phyloP scores from a whole-genome alignment of 176 grass and related monocot species.

The Ensete ventricosum region DNA sequence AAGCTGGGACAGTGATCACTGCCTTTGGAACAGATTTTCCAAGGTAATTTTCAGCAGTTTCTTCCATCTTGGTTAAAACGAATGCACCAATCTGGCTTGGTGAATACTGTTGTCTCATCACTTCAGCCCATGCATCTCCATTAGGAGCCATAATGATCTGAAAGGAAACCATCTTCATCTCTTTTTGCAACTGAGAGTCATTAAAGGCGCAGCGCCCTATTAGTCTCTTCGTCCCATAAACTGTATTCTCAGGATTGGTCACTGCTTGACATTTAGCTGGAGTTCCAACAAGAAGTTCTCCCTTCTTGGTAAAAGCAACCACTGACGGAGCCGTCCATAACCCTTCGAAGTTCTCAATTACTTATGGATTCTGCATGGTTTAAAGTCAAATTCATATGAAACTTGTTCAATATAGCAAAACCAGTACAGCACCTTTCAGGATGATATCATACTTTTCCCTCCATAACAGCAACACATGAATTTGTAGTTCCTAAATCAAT shows the following conservation, averaged over 20 bases:
- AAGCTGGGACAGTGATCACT: conserved; percentile 42
- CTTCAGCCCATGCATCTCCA: conserved; percentile 41
- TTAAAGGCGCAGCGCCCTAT: conserved; percentile 35
- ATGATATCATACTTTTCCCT: conserved; percentile 27
- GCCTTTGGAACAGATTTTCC: conserved; percentile 36
- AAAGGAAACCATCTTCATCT: conserved; percentile 40
- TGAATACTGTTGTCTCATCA: conserved; percentile 31
- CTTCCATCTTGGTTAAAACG: conserved; percentile 35
- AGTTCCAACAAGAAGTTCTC: conserved; percentile 36
- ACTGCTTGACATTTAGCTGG: conserved; percentile 42
- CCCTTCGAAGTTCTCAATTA: conserved; percentile 36
- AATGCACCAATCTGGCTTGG: conserved; percentile 40
- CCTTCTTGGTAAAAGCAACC: conserved; percentile 31
- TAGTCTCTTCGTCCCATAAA: conserved; percentile 35
- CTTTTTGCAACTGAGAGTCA: conserved; percentile 29
- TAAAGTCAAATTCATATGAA: neutral
- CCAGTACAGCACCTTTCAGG: neutral
- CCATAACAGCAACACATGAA: conserved; percentile 36
- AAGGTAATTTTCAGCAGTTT: conserved; percentile 37
- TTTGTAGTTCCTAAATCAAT: conserved; percentile 47
- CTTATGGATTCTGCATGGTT: conserved; percentile 30
- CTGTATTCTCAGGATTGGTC: conserved; percentile 32
- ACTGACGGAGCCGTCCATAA: conserved; percentile 36
- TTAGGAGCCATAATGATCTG: conserved; percentile 30
- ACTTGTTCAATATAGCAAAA: conserved; percentile 3